Evolutionary conservation across 371 early-diverging fungal genomes (phyloP).

Genomic region (Sporodiniella umbellata): DNA sequence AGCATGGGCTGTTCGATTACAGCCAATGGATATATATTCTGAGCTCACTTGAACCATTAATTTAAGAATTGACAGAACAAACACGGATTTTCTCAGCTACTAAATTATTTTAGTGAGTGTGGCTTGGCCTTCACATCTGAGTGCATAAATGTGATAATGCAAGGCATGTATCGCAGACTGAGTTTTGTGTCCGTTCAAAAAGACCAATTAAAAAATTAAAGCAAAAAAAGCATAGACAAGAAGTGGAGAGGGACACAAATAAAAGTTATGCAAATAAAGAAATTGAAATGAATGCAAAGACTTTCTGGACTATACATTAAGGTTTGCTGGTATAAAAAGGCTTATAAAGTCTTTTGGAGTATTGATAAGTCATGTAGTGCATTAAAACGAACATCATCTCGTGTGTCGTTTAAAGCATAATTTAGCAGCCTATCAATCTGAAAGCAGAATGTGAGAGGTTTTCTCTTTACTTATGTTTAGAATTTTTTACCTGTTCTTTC

Average conservation of each 20-base stretch:
- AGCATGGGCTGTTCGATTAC: constrained; percentile 60
- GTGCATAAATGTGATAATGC: neutral
- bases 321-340: neutral
- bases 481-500: constrained; percentile 37
- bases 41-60: constrained; percentile 35
- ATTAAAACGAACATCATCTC: constrained; percentile 25
- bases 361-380: constrained; percentile 31
- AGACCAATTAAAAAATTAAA: too few species aligned
- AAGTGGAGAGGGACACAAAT: too few species aligned
- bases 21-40: constrained; percentile 68
- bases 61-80: neutral
- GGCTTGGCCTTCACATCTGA: neutral
- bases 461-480: neutral
- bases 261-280: too few species aligned
- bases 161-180: too few species aligned
- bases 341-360: neutral
- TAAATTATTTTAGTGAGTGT: neutral
- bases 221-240: too few species aligned
- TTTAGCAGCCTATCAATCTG: constrained; percentile 38
- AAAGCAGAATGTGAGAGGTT: neutral
- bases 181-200: too few species aligned
- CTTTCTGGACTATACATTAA: too few species aligned
- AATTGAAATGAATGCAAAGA: too few species aligned
- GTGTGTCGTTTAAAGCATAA: constrained; percentile 29
- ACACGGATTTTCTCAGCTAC: neutral